Evolutionary conservation across 2,329 filamentous ascomycete species (phyloP).

Genomic region (Exophiala alcalophila): DNA sequence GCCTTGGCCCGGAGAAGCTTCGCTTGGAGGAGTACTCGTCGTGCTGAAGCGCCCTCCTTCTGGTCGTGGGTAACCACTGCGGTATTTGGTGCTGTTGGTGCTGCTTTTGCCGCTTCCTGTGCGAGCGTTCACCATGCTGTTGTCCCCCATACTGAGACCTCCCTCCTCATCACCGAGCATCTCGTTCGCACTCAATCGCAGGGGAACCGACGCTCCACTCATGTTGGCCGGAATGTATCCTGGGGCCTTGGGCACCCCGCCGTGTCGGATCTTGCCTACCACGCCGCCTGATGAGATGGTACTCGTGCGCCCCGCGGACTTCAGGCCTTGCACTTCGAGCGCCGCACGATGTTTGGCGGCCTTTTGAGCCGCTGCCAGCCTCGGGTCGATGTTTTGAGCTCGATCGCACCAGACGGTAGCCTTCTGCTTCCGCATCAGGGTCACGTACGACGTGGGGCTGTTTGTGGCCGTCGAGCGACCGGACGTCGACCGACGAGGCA

Average conservation of each 20-base stretch:
- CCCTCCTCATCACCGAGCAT: slow-evolving; percentile 79
- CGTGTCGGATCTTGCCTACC: slow-evolving; percentile 80
- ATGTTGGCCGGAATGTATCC: slow-evolving; percentile 76
- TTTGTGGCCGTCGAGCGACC: slow-evolving; percentile 29
- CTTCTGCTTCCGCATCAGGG: slow-evolving; percentile 93
- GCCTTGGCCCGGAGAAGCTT: slow-evolving; percentile 32
- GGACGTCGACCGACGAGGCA: slow-evolving; percentile 31
- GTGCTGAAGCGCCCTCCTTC: slow-evolving; percentile 39
- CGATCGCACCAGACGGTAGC: slow-evolving; percentile 98
- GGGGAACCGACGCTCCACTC: slow-evolving; percentile 76
- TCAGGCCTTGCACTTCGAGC: slow-evolving; percentile 72
- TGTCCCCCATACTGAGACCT: slow-evolving; percentile 32
- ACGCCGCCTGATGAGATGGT: slow-evolving; percentile 56
- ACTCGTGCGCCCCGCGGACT: slow-evolving; percentile 53
- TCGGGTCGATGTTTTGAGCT: slow-evolving; percentile 85
- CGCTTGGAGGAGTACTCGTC: slow-evolving; percentile 52
- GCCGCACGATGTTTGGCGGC: slow-evolving; percentile 83
- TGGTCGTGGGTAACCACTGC: slow-evolving; percentile 45
- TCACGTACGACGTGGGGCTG: slow-evolving; percentile 64
- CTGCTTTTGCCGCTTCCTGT: slow-evolving; percentile 60
- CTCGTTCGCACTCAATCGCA: slow-evolving; percentile 91
- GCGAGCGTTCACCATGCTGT: slow-evolving; percentile 48
- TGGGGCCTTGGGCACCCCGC: slow-evolving; percentile 73
- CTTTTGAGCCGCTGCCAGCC: slow-evolving; percentile 75
- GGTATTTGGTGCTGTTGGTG: slow-evolving; percentile 48